A percentile compares a stretch with the other conserved stretches of the same genome.
These are phyloP conservation scores for Rhizopogon vesiculosus DNA, from an alignment of 768 basidiomycete species.

Conservation along the genomic window DNA sequence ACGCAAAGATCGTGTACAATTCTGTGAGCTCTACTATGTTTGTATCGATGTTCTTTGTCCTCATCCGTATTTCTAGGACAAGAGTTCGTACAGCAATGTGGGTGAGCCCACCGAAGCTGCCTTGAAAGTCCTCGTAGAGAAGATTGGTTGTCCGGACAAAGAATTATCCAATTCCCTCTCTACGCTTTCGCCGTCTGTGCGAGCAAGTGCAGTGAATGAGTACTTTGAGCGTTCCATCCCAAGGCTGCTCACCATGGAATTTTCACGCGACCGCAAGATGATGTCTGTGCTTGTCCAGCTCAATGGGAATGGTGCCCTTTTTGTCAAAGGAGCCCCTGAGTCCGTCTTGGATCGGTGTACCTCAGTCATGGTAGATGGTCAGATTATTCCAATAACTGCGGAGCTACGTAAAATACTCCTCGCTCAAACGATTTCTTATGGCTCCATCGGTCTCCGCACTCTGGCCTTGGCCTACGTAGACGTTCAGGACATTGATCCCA, in stretches of 20 bases:
- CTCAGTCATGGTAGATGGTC: slow-evolving; percentile 62
- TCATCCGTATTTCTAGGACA: slow-evolving; percentile 51
- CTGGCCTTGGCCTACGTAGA: slow-evolving; percentile 89
- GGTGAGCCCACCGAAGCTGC: slow-evolving; percentile 99
- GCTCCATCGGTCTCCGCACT: slow-evolving; percentile 78
- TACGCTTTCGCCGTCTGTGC: slow-evolving; percentile 49
- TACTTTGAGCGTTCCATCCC: slow-evolving; percentile 71
- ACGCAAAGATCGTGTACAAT: slow-evolving; percentile 85
- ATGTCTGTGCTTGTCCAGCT: slow-evolving; percentile 92
- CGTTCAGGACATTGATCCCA: slow-evolving; percentile 67
- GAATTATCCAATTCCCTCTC: slow-evolving; percentile 54
- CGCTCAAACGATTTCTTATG: slow-evolving; percentile 67
- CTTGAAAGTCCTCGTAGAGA: slow-evolving; percentile 91
- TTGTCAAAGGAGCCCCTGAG: slow-evolving; percentile 97
- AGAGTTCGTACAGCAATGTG: slow-evolving; percentile 70
- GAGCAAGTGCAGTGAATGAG: slow-evolving; percentile 83
- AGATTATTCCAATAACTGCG: slow-evolving; percentile 59
- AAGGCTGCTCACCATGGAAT: slow-evolving; percentile 92
- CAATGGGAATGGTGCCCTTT: slow-evolving; percentile 67
- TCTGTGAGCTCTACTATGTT: slow-evolving; percentile 38
- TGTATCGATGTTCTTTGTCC: background rate
- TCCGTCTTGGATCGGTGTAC: slow-evolving; percentile 88
- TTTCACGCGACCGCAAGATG: slow-evolving; percentile 97
- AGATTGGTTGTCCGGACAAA: slow-evolving; percentile 72
- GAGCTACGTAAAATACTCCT: slow-evolving; percentile 57